Base-by-base conservation (phyloP, 2,329 filamentous ascomycete species). In the Cryphonectria japonica region DNA sequence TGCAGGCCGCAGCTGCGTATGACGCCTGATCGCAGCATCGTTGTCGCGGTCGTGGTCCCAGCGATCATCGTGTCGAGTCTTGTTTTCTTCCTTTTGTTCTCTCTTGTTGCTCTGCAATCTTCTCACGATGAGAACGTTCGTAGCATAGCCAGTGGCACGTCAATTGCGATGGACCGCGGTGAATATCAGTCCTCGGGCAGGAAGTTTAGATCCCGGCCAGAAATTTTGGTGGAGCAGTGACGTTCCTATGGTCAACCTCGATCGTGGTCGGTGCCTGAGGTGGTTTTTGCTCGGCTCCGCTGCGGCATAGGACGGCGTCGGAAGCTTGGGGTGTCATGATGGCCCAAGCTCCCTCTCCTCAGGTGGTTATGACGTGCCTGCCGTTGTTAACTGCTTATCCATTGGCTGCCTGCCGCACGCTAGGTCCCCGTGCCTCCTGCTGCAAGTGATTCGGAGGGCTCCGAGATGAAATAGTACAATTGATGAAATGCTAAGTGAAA, bases 1-100 rank as follows among this genome's bases (percentile, higher is more conserved):
- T 77, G 77, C 67, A 77, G 73, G 69, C 70, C 69, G 43, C 73
- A 74, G 68, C 67, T 74, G 69, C 78, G 77, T 71, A 75, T 73
- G 68, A 78, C 74, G 75, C 79, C 75, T 41, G 78, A 74, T 69
- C 79, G 78, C 66, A 80, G 74, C 77, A 79, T 76, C 6, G 76
- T 77, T 16, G 76, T 76, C 59, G 78, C 70, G 11, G 43, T 39
- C 13, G 57, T 46, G 29, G 8, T 52, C 32, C 34, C n/a, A n/a
- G 32, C 32, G 37, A 16, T 34, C 22, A 46, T 66, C 13, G 8
- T 41, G 34, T 64, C 11, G n/a, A n/a, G 19, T 54, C 37, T n/a
- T 54, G 2, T 46, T 62, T 8, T n/a, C 1, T 5, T 39, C 52
- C 32, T 6, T 16, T 7, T 29, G 13, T 26, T 32, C 52, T 32